A percentile compares a stretch with the other conserved stretches of the same genome.
phyloP scores from a whole-genome alignment of 768 basidiomycete species.

The Collybiopsis confluens region DNA sequence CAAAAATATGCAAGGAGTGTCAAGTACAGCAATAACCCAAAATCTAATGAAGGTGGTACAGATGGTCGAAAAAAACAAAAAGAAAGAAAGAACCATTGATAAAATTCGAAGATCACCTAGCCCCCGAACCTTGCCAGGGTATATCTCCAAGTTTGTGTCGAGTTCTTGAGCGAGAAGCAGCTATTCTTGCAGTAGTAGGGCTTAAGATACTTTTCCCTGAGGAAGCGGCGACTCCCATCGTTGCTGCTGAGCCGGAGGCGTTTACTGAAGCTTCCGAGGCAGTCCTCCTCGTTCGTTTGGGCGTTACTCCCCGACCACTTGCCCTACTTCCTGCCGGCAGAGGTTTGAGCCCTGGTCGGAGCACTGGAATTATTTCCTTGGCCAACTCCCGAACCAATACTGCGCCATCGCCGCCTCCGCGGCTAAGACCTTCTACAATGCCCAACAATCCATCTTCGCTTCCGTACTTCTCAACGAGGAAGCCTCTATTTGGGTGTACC shows the following conservation, averaged over 20 bases:
- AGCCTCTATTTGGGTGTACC: constrained; percentile 78
- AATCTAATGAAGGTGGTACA: background rate
- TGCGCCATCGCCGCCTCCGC: constrained; percentile 71
- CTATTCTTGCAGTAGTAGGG: background rate
- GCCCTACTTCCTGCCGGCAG: constrained; percentile 23
- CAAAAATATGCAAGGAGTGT: no score
- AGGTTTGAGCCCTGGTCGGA: constrained; percentile 69
- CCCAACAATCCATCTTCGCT: constrained; percentile 43
- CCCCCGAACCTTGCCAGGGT: background rate
- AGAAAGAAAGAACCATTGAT: background rate
- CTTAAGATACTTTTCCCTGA: background rate
- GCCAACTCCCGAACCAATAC: constrained; percentile 89
- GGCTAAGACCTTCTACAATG: constrained; percentile 76
- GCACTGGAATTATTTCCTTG: constrained; percentile 75
- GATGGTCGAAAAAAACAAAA: background rate
- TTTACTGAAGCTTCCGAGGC: constrained; percentile 59
- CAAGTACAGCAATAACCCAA: background rate
- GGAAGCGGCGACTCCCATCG: background rate
- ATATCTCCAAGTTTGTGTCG: background rate
- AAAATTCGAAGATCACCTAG: background rate
- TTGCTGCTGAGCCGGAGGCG: background rate
- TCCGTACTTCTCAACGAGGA: constrained; percentile 79
- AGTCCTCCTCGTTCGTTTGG: constrained; percentile 61
- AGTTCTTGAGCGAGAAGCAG: background rate
- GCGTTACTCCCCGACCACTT: constrained; percentile 38